Evolutionary conservation across 257 asterid species (phyloP).

Genomic region (Coffea eugenioides): DNA sequence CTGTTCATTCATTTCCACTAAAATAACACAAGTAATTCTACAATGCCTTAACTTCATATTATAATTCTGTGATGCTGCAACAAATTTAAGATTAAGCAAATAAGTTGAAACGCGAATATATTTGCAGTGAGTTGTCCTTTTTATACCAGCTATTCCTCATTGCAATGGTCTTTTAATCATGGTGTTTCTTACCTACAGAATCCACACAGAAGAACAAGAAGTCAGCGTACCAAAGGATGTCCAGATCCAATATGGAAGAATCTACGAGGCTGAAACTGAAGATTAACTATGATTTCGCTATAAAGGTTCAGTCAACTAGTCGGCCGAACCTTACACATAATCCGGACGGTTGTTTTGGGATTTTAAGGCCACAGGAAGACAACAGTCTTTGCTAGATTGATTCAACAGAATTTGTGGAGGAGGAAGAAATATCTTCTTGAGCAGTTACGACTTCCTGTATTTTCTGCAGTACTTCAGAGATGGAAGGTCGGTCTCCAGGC

Average conservation of each 20-base stretch:
- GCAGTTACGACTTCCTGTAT: constrained; percentile 34
- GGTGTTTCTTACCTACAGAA: background rate
- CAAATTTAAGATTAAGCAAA: no score
- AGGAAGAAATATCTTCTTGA: constrained; percentile 27
- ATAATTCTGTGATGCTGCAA: no score
- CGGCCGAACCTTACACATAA: no score
- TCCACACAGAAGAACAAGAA: background rate
- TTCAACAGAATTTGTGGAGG: constrained; percentile 15
- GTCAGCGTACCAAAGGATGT: background rate
- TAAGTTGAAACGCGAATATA: background rate
- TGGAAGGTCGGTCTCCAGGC: constrained; percentile 39
- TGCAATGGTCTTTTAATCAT: no score
- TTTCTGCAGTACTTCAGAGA: constrained; percentile 35
- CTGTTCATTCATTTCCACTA: background rate
- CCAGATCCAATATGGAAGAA: background rate
- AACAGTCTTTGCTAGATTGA: constrained; percentile 3
- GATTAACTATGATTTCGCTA: background rate
- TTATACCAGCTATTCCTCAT: no score
- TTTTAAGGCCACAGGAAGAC: background rate
- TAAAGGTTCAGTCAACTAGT: no score
- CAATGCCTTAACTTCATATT: no score
- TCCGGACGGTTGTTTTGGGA: background rate
- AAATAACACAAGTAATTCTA: background rate
- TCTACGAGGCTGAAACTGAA: background rate
- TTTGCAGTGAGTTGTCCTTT: no score